Evolutionary conservation across 2,329 filamentous ascomycete species (phyloP).

Genomic region (Fusarium pseudocircinatum): DNA sequence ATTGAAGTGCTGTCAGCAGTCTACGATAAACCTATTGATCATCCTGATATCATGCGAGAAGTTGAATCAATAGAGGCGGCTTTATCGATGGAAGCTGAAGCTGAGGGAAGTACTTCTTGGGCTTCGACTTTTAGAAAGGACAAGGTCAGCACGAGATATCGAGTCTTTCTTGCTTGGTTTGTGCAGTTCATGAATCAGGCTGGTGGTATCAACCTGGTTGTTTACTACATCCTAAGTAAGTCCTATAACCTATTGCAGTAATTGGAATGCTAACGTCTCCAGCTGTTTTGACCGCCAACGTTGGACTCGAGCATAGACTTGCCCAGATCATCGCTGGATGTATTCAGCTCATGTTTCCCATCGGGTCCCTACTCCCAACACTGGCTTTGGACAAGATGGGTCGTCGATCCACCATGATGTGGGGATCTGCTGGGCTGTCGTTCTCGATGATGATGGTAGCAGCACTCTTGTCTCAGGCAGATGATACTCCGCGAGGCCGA

Average conservation of each 20-base stretch:
- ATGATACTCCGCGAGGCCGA: slow-evolving; percentile 18
- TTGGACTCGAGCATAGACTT: slow-evolving; percentile 41
- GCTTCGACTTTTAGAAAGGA: slow-evolving; percentile 47
- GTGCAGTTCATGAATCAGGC: slow-evolving; percentile 53
- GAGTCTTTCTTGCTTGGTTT: slow-evolving; percentile 31
- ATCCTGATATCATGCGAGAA: slow-evolving; percentile 45
- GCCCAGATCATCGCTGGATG: slow-evolving; percentile 50
- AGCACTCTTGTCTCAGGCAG: slow-evolving; percentile 21
- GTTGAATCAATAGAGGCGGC: slow-evolving; percentile 53
- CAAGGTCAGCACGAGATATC: slow-evolving; percentile 20
- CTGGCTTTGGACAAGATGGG: slow-evolving; percentile 51
- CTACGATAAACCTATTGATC: slow-evolving; percentile 51
- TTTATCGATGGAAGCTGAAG: slow-evolving; percentile 50
- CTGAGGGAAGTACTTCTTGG: slow-evolving; percentile 46
- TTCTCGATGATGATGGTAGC: slow-evolving; percentile 40
- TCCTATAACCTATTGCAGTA: too few relatives aligned
- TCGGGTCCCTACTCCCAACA: slow-evolving; percentile 49
- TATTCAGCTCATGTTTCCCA: slow-evolving; percentile 51
- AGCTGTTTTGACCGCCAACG: slow-evolving; percentile 44
- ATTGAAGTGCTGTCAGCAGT: slow-evolving; percentile 50
- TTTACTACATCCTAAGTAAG: slow-evolving; percentile 49
- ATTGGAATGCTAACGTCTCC: too few relatives aligned
- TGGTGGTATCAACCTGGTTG: slow-evolving; percentile 57
- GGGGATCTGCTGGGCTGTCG: slow-evolving; percentile 46
- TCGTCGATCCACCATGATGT: slow-evolving; percentile 56